Evolutionary conservation across 2,329 filamentous ascomycete genomes (phyloP), one percentile per base, ranked within the genome.

Genomic region (Talaromyces sp.): DNA sequence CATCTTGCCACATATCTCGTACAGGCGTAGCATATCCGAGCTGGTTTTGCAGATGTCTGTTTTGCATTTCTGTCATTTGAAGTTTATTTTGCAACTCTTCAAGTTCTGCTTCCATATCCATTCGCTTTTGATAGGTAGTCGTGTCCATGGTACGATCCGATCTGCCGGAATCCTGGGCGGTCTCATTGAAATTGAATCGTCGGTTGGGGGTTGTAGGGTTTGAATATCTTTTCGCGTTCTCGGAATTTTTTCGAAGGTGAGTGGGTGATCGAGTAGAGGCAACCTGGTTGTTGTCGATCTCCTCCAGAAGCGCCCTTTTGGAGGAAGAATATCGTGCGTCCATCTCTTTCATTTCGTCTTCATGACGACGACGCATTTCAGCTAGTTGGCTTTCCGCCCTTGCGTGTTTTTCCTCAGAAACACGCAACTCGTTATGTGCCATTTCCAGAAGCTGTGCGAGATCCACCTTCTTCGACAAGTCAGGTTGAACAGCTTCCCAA

Each of bases 71-170:
- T 4, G 89, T 88, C 72, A 97, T 85, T 70, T 97, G 93, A 56
- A 97, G 83, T 72, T 96, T 91, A 72, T 95, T 97, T 72, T 97
- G 93, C 27, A 96, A 82, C 74, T 96, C 88, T 72, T 97, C 93
- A 12, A 97, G 81, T 69, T 97, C 92, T 3, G 91, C 85, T 69
- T 92, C 94, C 62, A 96, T 80, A 71, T 97, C 93, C 87, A 95
- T 93, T 43, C 89, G 88, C 69, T 89, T 91, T 77, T 94, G 93
- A 76, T 91, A 91, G 65, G 87, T 88, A 48, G 92, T 80, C 17
- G 91, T 89, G 72, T 97, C 93, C 26, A 88, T 85, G 0, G 91
- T 96, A 60, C 87, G 85, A 71, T 97, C 93, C 2, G 92, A 96
- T 46, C 89, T 86, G 61, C 85, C 86, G 38, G 92, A 96, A 69